Base-by-base conservation (phyloP, 306 rosid genomes). In the Ormosia semicastrata region DNA sequence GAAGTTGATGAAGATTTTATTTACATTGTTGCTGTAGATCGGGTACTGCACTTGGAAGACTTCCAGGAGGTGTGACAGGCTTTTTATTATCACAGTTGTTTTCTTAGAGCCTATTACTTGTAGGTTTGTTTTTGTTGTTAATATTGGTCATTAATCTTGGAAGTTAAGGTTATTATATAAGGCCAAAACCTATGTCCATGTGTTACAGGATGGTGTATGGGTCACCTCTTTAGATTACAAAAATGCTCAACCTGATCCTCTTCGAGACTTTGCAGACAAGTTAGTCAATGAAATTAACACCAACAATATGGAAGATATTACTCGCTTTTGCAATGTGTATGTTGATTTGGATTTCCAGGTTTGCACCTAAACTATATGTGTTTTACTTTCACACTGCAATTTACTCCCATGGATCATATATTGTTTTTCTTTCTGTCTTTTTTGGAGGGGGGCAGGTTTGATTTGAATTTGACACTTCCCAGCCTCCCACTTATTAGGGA, bases 171-270 rank as follows among this genome's bases (percentile, higher is more conserved):
- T 75, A 29, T 76, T 49, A 33, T 47, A 32, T 49, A 65, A 65
- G 63, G 57, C 60, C 40, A 34, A 29, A 37, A 74, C 44, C n/a
- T 56, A 62, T 72, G 39, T 78, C 32, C 15, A 47, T 41, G 34
- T 69, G 54, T 90, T 82, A 41, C 85, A 93, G 99, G 89, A 72
- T 68, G 98, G 97, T 6, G 66, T 82, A 43, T 90, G 97, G 97
- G 86, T 95, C 62, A 85, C 72, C 34, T 84, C 94, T 66, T 87
- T 81, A 53, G 97, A 95, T 73, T 95, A 95, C 77, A 89, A 54
- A 79, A 85, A 72, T 59, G 93, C 99, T 44, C 86, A 85, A 75
- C 97, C 99, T 0, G 99, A 95, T 81, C 98, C 99, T 83, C 98
- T 95, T 72, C 88, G 99, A 58, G 86, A 93, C 60, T 87, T 60